Base-by-base conservation (phyloP, 352 stramenopile species). In the Globisporangium takayamanum region DNA sequence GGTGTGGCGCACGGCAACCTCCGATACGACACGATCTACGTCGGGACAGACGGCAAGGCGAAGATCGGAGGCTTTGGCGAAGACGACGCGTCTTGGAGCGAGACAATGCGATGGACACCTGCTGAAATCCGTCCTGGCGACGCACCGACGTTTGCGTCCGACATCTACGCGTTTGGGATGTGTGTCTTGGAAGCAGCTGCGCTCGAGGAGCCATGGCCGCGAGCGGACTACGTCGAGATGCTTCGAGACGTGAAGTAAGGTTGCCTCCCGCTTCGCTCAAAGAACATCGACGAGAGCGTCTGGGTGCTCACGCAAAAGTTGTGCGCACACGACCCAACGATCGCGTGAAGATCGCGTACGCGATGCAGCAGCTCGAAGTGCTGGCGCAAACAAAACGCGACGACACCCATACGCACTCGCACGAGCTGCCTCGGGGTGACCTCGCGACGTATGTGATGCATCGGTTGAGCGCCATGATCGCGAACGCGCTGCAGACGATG, bases 151-250 rank as follows among this genome's bases (percentile, higher is more conserved):
- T 36, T 57, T 15, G 58, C 45, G 10, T 67, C 59, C 11, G 66
- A 76, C 22, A 48, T 73, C 18, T 73, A 66, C 15, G 72, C 69
- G 48, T 65, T 73, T 28, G 67, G 63, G 0, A 66, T 70, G 56
- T 68, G 59, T 39, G 53, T 72, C 22, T 36, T 41, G 22, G 52
- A 65, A 50, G 59, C 59, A 5, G 8, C 59, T 59, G 33, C 60
- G 42, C 26, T 25, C 28, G 15, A 56, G 56, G 3, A 60, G 39
- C 22, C 37, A n/a, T 25, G 50, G 53, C 50, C n/a, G 4, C 8
- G n/a, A 5, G 41, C 22, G 18, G 16, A n/a, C 14, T 33, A 30
- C 14, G 39, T n/a, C 16, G 39, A 12, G 7, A 41, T 36, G 30
- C 30, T 36, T 36, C 30, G 2, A 10, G 39, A 41, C 14, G 16